These are phyloP conservation scores for Stemphylium beticola DNA, from an alignment of 2,329 filamentous ascomycete species.

Conservation along the genomic window DNA sequence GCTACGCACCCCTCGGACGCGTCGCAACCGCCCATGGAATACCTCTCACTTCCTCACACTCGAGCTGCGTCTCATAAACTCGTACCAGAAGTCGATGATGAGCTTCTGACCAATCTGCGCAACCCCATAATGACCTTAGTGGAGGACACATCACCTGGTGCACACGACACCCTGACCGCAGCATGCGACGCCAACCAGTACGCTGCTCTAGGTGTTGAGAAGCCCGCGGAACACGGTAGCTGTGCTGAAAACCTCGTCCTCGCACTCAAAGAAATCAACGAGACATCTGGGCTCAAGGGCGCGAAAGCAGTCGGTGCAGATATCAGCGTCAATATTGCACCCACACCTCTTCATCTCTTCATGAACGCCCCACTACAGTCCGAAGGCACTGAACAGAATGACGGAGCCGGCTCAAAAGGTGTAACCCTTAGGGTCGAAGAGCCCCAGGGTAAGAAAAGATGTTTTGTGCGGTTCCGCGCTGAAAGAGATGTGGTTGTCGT, in stretches of 20 bases:
- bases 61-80: conserved; percentile 52
- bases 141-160: conserved; percentile 53
- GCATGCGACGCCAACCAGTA: conserved; percentile 56
- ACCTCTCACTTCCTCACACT: conserved; percentile 55
- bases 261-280: conserved; percentile 56
- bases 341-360: conserved; percentile 55
- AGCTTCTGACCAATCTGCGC: conserved; percentile 54
- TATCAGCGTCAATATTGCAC: conserved; percentile 56
- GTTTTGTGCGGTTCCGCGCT: conserved; percentile 43
- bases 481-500: conserved; percentile 48
- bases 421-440: conserved; percentile 37
- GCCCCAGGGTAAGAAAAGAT: conserved; percentile 44
- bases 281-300: conserved; percentile 54
- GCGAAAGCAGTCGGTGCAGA: conserved; percentile 55
- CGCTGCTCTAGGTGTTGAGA: conserved; percentile 50
- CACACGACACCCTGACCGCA: conserved; percentile 56
- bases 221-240: conserved; percentile 55
- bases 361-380: conserved; percentile 43
- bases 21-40: conserved; percentile 53
- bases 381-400: conserved; percentile 12
- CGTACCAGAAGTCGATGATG: conserved; percentile 50
- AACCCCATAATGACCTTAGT: conserved; percentile 55
- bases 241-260: conserved; percentile 59
- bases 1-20: conserved; percentile 39
- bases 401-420: conserved; percentile 38